Evolutionary conservation across 2,329 filamentous ascomycete genomes (phyloP).

Genomic region (Pestalotiopsis sp.): DNA sequence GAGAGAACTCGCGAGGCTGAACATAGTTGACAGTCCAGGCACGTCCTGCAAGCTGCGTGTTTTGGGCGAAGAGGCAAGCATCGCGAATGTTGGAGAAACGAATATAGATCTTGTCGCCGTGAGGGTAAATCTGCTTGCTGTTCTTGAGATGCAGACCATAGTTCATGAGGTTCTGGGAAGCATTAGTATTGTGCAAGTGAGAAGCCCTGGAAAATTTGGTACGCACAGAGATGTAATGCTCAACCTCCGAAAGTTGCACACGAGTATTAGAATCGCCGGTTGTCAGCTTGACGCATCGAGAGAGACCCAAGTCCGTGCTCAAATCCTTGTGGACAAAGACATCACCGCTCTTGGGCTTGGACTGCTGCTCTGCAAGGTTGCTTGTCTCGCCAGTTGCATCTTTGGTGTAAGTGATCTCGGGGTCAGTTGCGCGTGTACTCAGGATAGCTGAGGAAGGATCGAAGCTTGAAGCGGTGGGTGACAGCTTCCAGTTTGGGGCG

Average conservation of each 20-base stretch:
- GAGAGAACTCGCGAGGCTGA: constrained; percentile 45
- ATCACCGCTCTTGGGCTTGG: background rate
- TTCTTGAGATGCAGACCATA: constrained; percentile 32
- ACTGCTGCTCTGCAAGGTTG: background rate
- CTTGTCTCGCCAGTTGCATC: background rate
- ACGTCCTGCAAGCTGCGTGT: constrained; percentile 44
- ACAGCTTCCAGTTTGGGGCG: constrained; percentile 53
- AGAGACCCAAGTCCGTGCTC: constrained; percentile 50
- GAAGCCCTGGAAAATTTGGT: background rate
- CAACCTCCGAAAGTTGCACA: constrained; percentile 41
- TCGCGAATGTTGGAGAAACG: constrained; percentile 65
- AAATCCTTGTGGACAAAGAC: constrained; percentile 26
- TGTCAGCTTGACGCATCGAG: constrained; percentile 46
- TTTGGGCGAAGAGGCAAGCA: constrained; percentile 52
- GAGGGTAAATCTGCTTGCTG: constrained; percentile 40
- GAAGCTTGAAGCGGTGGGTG: constrained; percentile 66
- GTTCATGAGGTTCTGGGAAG: constrained; percentile 42
- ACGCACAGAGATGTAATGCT: constrained; percentile 49
- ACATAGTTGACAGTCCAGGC: constrained; percentile 53
- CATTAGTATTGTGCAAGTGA: background rate
- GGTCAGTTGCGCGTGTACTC: background rate
- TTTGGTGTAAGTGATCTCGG: background rate
- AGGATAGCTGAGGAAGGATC: constrained; percentile 11
- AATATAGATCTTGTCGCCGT: constrained; percentile 50
- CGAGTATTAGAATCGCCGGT: constrained; percentile 26